Conservation (phyloP, 495 filamentous ascomycete genomes). For the Cladorrhinum samala region DNA sequence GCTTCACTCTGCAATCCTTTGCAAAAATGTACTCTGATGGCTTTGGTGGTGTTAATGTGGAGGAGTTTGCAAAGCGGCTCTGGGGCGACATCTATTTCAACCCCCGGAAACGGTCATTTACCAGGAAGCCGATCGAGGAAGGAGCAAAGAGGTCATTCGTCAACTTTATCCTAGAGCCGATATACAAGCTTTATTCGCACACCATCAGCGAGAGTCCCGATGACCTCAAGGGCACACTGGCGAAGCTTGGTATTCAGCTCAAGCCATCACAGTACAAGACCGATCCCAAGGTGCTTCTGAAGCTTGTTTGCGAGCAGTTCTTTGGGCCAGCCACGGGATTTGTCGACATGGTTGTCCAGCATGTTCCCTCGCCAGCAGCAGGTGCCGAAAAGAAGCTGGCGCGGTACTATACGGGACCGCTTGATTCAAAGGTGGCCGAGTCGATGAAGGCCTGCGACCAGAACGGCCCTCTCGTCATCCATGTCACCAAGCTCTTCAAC, state of each 20-base stretch:
- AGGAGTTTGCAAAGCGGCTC: slow-evolving; percentile 72
- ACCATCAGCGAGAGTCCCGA: slow-evolving; percentile 87
- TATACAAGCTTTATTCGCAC: slow-evolving; percentile 97
- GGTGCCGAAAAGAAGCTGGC: slow-evolving; percentile 71
- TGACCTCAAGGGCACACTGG: slow-evolving; percentile 75
- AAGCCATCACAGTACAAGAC: slow-evolving; percentile 88
- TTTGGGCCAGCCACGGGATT: slow-evolving; percentile 83
- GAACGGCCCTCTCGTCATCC: slow-evolving; percentile 83
- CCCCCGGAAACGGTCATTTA: slow-evolving; percentile 81
- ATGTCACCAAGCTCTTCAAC: slow-evolving; percentile 89
- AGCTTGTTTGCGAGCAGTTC: slow-evolving; percentile 88
- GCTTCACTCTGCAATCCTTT: slow-evolving; percentile 88
- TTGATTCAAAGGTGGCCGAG: slow-evolving; percentile 76
- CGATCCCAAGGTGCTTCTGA: slow-evolving; percentile 83
- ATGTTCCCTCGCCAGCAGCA: slow-evolving; percentile 81
- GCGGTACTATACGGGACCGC: slow-evolving; percentile 88
- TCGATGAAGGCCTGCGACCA: slow-evolving; percentile 79
- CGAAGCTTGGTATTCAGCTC: slow-evolving; percentile 70
- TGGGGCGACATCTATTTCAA: slow-evolving; percentile 99
- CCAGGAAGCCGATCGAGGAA: slow-evolving; percentile 76
- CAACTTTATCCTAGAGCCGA: slow-evolving; percentile 89
- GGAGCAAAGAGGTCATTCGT: slow-evolving; percentile 81
- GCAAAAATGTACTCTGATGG: slow-evolving; percentile 92
- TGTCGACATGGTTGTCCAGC: slow-evolving; percentile 89
- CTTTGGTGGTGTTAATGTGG: slow-evolving; percentile 70